These are phyloP conservation scores for Phyllachora maydis DNA, from an alignment of 2,329 filamentous ascomycete species.

Conservation along the genomic window DNA sequence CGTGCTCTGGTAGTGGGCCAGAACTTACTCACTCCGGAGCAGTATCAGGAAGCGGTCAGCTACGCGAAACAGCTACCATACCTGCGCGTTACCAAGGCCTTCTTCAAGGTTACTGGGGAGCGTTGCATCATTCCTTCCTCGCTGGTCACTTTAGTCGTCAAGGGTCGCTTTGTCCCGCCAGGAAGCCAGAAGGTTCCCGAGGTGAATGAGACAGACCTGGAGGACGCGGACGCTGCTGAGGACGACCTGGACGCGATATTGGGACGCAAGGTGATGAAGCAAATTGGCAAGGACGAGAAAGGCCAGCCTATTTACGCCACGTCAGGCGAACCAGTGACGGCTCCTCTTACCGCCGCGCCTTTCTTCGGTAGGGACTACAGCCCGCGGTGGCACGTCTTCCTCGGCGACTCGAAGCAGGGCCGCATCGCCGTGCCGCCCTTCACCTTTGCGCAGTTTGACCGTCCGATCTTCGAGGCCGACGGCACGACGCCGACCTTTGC, in stretches of 20 bases:
- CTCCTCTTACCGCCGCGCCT: conserved; percentile 76
- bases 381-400: conserved; percentile 84
- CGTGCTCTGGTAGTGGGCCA: conserved; percentile 49
- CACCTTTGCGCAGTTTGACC: conserved; percentile 83
- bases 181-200: conserved; percentile 56
- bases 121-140: conserved; percentile 81
- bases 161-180: conserved; percentile 82
- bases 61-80: conserved; percentile 73
- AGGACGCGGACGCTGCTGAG: conserved; percentile 83
- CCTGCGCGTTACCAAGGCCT: conserved; percentile 73
- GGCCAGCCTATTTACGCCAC: conserved; percentile 27
- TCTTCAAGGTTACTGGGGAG: conserved; percentile 97
- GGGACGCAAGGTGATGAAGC: conserved; percentile 55
- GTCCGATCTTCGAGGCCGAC: conserved; percentile 60
- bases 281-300: conserved; percentile 38
- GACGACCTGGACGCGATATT: conserved; percentile 74
- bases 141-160: conserved; percentile 84
- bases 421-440: conserved; percentile 95
- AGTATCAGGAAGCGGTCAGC: conserved; percentile 55
- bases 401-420: conserved; percentile 82
- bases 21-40: conserved; percentile 47
- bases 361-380: conserved; percentile 79
- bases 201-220: conserved; percentile 59
- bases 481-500: conserved; percentile 73
- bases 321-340: conserved; percentile 43